A percentile compares a stretch with the other conserved stretches of the same genome.
phyloP scores from a whole-genome alignment of 1,139 yeast genomes.

The Diutina siamensis region DNA sequence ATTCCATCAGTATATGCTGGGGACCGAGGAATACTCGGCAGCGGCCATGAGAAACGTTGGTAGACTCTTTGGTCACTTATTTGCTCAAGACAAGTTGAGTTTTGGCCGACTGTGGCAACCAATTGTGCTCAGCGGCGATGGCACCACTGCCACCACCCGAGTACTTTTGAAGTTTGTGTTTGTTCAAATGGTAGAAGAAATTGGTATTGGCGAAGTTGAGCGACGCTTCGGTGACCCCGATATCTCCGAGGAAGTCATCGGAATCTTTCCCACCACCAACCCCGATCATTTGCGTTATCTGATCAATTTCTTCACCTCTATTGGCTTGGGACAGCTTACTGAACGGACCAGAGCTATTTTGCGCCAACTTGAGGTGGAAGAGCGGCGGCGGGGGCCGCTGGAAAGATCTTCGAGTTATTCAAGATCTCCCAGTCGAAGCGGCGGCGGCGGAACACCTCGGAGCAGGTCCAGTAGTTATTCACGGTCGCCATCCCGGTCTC shows the following conservation, averaged over 20 bases:
- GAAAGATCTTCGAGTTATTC: neutral
- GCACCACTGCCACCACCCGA: slow-evolving; percentile 71
- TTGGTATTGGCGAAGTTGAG: slow-evolving; percentile 50
- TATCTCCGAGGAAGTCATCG: slow-evolving; percentile 26
- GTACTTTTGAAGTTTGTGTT: slow-evolving; percentile 73
- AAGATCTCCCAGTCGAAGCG: neutral
- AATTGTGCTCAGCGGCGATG: slow-evolving; percentile 55
- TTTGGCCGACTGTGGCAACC: slow-evolving; percentile 38
- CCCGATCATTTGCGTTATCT: slow-evolving; percentile 64
- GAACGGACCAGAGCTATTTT: slow-evolving; percentile 66
- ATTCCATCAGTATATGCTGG: slow-evolving; percentile 46
- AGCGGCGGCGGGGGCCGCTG: neutral
- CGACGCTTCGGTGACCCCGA: slow-evolving; percentile 30
- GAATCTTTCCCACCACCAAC: slow-evolving; percentile 34
- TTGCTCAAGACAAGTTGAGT: slow-evolving; percentile 59
- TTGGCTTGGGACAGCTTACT: slow-evolving; percentile 76
- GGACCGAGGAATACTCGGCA: slow-evolving; percentile 59
- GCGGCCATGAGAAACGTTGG: slow-evolving; percentile 72
- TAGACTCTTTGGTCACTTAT: slow-evolving; percentile 74
- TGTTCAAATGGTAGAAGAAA: slow-evolving; percentile 68
- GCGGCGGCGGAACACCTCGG: no score
- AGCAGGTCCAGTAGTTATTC: neutral
- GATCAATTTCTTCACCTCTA: slow-evolving; percentile 87
- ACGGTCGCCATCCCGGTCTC: neutral
- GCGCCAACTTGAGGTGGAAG: slow-evolving; percentile 8